Evolutionary conservation across 2,329 filamentous ascomycete genomes (phyloP).

Genomic region (Leptographium wingfieldii): DNA sequence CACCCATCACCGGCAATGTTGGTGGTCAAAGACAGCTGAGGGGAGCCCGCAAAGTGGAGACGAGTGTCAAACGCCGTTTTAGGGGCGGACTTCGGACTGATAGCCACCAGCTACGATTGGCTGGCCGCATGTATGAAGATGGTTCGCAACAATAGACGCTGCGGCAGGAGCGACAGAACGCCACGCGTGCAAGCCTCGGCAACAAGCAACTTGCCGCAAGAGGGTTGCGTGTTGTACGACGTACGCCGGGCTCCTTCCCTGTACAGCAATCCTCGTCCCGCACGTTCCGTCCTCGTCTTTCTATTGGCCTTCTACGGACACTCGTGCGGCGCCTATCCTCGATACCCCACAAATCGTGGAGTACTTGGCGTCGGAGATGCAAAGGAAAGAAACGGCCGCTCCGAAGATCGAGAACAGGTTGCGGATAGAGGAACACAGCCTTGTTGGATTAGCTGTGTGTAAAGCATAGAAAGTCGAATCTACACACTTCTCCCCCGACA

Average conservation of each 20-base stretch:
- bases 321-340: not conserved
- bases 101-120: not conserved
- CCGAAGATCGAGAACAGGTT: not conserved
- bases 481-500: no score
- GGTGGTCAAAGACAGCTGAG: constrained; percentile 1
- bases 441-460: not conserved
- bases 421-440: not conserved
- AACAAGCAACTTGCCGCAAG: not conserved
- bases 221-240: not conserved
- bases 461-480: not conserved
- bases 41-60: not conserved
- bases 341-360: no score
- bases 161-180: not conserved
- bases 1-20: not conserved
- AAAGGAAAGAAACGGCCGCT: not conserved
- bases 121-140: not conserved
- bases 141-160: not conserved
- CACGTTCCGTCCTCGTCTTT: no score
- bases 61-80: not conserved
- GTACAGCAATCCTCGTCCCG: no score
- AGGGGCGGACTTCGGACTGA: not conserved
- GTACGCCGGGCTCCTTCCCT: no score
- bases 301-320: not conserved
- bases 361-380: not conserved
- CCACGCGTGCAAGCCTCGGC: not conserved